Evolutionary conservation across 495 filamentous ascomycete species (phyloP).

Genomic region (Annulohypoxylon nitens): DNA sequence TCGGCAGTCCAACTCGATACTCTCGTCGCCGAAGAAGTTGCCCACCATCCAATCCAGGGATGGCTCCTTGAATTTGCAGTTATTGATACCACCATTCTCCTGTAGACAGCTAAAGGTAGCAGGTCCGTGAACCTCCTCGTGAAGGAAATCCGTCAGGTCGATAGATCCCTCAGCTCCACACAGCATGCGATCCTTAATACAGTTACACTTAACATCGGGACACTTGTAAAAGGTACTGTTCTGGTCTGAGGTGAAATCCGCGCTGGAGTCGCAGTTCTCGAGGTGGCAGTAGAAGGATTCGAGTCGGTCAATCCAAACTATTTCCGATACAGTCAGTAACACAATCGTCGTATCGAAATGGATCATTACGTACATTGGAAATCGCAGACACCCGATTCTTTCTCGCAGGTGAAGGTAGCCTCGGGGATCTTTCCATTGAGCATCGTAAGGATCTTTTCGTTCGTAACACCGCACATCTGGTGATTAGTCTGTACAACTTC

Average conservation of each 20-base stretch:
- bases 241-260: constrained; percentile 73
- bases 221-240: constrained; percentile 90
- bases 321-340: constrained; percentile 54
- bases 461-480: constrained; percentile 98
- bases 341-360: neutral
- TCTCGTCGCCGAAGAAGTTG: constrained; percentile 88
- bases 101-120: constrained; percentile 82
- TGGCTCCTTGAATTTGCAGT: constrained; percentile 88
- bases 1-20: constrained; percentile 83
- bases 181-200: constrained; percentile 90
- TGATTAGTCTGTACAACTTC: constrained; percentile 93
- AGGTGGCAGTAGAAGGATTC: constrained; percentile 98
- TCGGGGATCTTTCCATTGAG: constrained; percentile 86
- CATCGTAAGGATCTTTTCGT: constrained; percentile 87
- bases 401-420: constrained; percentile 92
- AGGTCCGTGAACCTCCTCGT: constrained; percentile 83
- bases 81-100: constrained; percentile 67
- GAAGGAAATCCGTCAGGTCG: constrained; percentile 90
- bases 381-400: constrained; percentile 78
- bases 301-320: constrained; percentile 91
- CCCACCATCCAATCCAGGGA: constrained; percentile 91
- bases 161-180: constrained; percentile 92
- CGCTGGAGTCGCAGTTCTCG: constrained; percentile 79
- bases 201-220: constrained; percentile 84
- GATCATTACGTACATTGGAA: constrained; percentile 81